phyloP scores from a whole-genome alignment of 1,284 basidiomycete species.

The Pascua guehoae region DNA sequence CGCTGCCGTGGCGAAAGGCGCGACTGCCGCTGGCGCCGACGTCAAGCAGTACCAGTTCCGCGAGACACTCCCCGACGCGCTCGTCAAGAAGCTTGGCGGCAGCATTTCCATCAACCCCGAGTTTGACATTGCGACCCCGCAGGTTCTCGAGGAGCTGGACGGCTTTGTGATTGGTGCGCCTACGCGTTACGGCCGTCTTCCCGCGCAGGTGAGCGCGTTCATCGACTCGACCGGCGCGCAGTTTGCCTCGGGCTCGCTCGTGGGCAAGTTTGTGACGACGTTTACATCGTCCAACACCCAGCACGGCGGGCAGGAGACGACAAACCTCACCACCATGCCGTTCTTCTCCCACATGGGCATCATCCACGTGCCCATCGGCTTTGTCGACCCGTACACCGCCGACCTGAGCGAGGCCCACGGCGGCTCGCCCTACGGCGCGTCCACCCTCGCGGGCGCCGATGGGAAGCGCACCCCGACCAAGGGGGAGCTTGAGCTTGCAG shows the following conservation, averaged over 20 bases:
- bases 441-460: slow-evolving; percentile 61
- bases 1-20: slow-evolving; percentile 67
- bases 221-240: slow-evolving; percentile 68
- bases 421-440: slow-evolving; percentile 61
- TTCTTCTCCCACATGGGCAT: slow-evolving; percentile 66
- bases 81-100: slow-evolving; percentile 73
- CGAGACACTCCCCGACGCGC: slow-evolving; percentile 76
- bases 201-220: slow-evolving; percentile 53
- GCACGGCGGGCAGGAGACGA: slow-evolving; percentile 55
- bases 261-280: slow-evolving; percentile 64
- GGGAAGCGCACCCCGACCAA: slow-evolving; percentile 61
- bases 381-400: slow-evolving; percentile 58
- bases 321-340: slow-evolving; percentile 62
- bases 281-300: slow-evolving; percentile 38
- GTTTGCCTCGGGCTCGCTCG: slow-evolving; percentile 67
- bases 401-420: slow-evolving; percentile 65
- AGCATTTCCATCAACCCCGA: slow-evolving; percentile 50
- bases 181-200: slow-evolving; percentile 61
- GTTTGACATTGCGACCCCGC: slow-evolving; percentile 67
- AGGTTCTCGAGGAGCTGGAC: slow-evolving; percentile 60
- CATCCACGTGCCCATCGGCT: slow-evolving; percentile 70
- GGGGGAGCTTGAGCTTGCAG: slow-evolving; percentile 64
- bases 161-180: slow-evolving; percentile 64
- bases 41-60: slow-evolving; percentile 68
- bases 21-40: slow-evolving; percentile 65